Percentiles rank a stretch among this genome's conserved stretches.
Conservation (phyloP, 306 rosid genomes). For the Fagus crenata region DNA sequence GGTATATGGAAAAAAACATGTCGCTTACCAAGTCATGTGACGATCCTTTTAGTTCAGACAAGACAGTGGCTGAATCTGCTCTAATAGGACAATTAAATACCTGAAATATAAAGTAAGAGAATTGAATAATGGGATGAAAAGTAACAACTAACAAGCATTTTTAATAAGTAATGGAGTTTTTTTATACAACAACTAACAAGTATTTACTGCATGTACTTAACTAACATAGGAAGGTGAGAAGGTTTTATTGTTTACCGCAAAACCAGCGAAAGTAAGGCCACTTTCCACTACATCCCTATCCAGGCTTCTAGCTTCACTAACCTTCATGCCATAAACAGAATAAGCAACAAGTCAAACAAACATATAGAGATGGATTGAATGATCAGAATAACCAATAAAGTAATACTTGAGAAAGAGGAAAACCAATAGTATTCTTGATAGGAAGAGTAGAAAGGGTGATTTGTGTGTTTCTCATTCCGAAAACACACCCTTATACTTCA, state of each 20-base stretch:
- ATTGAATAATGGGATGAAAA: slow-evolving; percentile 26
- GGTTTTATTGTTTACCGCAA: slow-evolving; percentile 65
- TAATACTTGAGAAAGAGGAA: background rate
- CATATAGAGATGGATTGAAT: background rate
- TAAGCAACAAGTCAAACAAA: slow-evolving; percentile 27
- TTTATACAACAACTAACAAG: slow-evolving; percentile 4
- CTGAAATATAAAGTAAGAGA: slow-evolving; percentile 49
- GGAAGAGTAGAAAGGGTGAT: background rate
- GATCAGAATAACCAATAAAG: background rate
- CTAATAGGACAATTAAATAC: slow-evolving; percentile 98
- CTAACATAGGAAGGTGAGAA: background rate
- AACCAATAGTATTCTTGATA: background rate
- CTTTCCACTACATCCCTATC: slow-evolving; percentile 95
- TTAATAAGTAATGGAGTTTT: background rate
- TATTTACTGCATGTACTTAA: background rate
- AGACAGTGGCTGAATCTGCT: slow-evolving; percentile 76
- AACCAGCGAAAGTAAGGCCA: slow-evolving; percentile 85
- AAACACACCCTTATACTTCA: background rate
- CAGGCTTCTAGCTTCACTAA: slow-evolving; percentile 98
- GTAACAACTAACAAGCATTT: slow-evolving; percentile 8
- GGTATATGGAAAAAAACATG: background rate
- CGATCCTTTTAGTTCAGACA: slow-evolving; percentile 80
- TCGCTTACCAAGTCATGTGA: slow-evolving; percentile 93
- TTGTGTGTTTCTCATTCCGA: background rate
- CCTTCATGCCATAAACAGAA: slow-evolving; percentile 58